These are phyloP conservation scores for Fusarium siculi DNA, from an alignment of 2,329 filamentous ascomycete species.

Conservation along the genomic window DNA sequence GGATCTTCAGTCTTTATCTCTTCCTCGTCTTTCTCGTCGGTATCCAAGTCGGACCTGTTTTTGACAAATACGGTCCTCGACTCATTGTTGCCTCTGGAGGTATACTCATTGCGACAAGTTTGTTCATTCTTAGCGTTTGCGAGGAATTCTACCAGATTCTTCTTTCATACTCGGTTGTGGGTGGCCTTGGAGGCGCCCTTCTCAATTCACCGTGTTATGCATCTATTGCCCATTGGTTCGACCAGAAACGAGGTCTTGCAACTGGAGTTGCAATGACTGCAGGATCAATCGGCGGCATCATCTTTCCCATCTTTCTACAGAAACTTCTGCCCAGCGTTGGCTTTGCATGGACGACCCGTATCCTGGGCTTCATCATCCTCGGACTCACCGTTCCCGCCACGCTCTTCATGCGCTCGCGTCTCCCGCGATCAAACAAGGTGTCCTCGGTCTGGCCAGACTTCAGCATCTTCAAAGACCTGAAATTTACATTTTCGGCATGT, in stretches of 20 bases:
- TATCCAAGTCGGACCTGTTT: slow-evolving; percentile 83
- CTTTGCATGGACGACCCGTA: slow-evolving; percentile 61
- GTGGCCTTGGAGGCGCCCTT: slow-evolving; percentile 77
- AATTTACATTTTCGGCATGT: slow-evolving; percentile 68
- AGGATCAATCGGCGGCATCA: slow-evolving; percentile 74
- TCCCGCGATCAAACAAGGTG: slow-evolving; percentile 56
- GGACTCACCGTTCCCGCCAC: slow-evolving; percentile 59
- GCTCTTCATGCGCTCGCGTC: slow-evolving; percentile 62
- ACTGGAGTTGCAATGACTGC: slow-evolving; percentile 85
- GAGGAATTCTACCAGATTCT: slow-evolving; percentile 82
- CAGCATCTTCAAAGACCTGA: slow-evolving; percentile 67
- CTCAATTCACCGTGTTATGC: slow-evolving; percentile 82
- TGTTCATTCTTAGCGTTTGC: slow-evolving; percentile 76
- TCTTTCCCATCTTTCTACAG: slow-evolving; percentile 65
- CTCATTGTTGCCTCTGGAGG: slow-evolving; percentile 73
- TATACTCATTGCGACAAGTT: slow-evolving; percentile 67
- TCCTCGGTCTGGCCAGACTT: slow-evolving; percentile 66
- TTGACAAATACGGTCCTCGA: slow-evolving; percentile 79
- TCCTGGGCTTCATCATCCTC: slow-evolving; percentile 62
- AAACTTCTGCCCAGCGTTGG: slow-evolving; percentile 59
- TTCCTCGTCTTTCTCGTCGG: slow-evolving; percentile 86
- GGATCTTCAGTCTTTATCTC: slow-evolving; percentile 86
- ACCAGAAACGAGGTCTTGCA: slow-evolving; percentile 76
- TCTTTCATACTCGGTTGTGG: slow-evolving; percentile 77
- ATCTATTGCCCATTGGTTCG: slow-evolving; percentile 83